Base-by-base conservation (phyloP, 495 filamentous ascomycete species). In the Acidiella bohemica region DNA sequence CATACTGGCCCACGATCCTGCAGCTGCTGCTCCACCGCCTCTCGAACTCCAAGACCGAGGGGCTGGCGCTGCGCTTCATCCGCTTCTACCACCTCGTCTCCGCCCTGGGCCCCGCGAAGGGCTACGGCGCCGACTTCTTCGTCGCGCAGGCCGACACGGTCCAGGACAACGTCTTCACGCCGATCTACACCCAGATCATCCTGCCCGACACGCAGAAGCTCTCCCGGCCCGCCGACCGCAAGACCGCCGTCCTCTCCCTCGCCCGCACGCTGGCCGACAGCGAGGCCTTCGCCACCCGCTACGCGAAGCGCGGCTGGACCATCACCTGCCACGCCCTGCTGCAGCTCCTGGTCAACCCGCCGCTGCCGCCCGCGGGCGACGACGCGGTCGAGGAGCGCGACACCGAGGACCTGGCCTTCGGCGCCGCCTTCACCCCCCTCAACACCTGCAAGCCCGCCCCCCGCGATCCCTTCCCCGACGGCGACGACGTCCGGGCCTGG, bases 71-170 rank as follows among this genome's bases (percentile, higher is more conserved):
- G 21, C 75, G 83, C 36, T 94, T 96, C 50, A 76, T 83, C 22
- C 80, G 84, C 24, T 83, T 96, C 65, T 96, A 84, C 59, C 86
- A 95, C 57, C 78, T 95, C 53, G 67, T 96, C 27, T 83, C 81
- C 32, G 78, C 84, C 9, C n/a, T n/a, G n/a, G 72, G 71, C 28
- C 70, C 76, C 28, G 68, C 76, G 14, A 76, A 84, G 53, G 84
- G 85, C 20, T 72, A 87, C 35, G 87, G 85, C 32, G 73, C 84
- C 12, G 92, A 99, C 59, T 92, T 82, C 59, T 78, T 94, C 62
- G 79, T 93, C 63, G 68, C 65, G 42, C 69, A 81, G 41, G 74
- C 79, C 24, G 87, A 97, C 51, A 64, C 74, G 33, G 71, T 96
- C 21, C 88, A 96, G 59, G 60, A 66, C 25, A 76, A 73, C 27